Evolutionary conservation across 1,284 basidiomycete species (phyloP).

Genomic region (Gymnopus androsaceus): DNA sequence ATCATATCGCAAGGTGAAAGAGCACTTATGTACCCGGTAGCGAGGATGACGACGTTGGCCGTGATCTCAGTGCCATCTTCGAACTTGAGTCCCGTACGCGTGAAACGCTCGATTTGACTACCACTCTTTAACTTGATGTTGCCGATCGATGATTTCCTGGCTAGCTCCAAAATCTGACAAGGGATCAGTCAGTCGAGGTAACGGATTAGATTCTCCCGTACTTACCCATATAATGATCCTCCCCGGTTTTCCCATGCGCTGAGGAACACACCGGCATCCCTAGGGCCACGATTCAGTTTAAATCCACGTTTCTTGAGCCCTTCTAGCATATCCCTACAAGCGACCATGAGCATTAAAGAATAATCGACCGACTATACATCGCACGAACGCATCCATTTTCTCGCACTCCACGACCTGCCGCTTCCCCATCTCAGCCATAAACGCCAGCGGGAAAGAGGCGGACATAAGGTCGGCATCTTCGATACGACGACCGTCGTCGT

Average conservation of each 20-base stretch:
- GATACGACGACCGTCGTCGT: conserved; percentile 38
- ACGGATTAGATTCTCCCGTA: conserved; percentile 33
- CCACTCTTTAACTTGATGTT: conserved; percentile 74
- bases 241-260: conserved; percentile 35
- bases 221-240: conserved; percentile 49
- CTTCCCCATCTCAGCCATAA: too few relatives aligned
- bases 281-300: conserved; percentile 28
- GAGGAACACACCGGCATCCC: conserved; percentile 32
- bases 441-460: conserved; percentile 52
- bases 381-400: too few relatives aligned
- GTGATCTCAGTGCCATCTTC: conserved; percentile 61
- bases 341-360: too few relatives aligned
- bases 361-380: too few relatives aligned
- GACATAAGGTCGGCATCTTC: conserved; percentile 51
- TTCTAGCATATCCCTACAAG: conserved; percentile 37
- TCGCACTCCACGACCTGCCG: too few relatives aligned
- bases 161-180: conserved; percentile 60
- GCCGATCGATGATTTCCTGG: conserved; percentile 63
- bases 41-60: conserved; percentile 66
- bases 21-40: conserved; percentile 51
- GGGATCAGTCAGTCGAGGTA: conserved; percentile 31
- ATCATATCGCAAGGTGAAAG: conserved; percentile 1
- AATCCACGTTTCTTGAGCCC: conserved; percentile 31
- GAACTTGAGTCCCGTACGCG: conserved; percentile 55
- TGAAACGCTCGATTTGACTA: conserved; percentile 53